Conservation (phyloP, 139 green algal genomes). For the Picochlorum sp. region DNA sequence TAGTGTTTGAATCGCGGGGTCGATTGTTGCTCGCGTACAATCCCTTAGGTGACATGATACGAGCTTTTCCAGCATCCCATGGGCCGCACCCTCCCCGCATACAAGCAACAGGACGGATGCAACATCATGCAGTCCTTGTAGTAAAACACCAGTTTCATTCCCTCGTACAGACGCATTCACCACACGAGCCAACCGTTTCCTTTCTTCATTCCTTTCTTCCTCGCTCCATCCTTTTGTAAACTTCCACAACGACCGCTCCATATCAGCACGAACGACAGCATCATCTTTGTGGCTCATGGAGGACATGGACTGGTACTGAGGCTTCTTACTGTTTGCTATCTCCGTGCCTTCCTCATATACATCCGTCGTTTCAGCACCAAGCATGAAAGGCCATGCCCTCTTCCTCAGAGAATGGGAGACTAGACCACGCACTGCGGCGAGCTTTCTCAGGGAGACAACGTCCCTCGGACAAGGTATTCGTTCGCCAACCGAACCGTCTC, state of each 20-base stretch:
- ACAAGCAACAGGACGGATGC: conserved; percentile 76
- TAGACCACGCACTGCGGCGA: conserved; percentile 58
- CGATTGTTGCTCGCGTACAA: conserved; percentile 58
- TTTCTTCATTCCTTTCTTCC: conserved; percentile 27
- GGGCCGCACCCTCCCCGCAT: conserved; percentile 39
- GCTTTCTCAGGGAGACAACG: conserved; percentile 43
- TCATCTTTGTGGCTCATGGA: conserved; percentile 41
- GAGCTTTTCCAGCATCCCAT: conserved; percentile 49
- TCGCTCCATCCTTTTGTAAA: conserved; percentile 52
- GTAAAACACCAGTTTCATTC: conserved; percentile 44
- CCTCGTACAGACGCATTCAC: conserved; percentile 51
- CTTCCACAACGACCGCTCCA: conserved; percentile 65
- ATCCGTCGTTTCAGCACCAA: conserved; percentile 27
- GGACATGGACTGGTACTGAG: conserved; percentile 7
- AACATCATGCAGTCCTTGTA: conserved; percentile 83
- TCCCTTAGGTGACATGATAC: conserved; percentile 56
- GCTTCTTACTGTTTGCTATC: neutral
- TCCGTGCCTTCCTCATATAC: neutral
- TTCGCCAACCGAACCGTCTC: conserved; percentile 17
- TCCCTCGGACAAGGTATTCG: conserved; percentile 29
- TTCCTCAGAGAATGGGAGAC: conserved; percentile 51
- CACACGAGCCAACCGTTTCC: conserved; percentile 47
- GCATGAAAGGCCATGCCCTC: conserved; percentile 60
- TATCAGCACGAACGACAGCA: conserved; percentile 51
- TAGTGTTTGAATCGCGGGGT: conserved; percentile 60